phyloP scores from a whole-genome alignment of 257 asterid genomes.

The Nicotiana undulata region DNA sequence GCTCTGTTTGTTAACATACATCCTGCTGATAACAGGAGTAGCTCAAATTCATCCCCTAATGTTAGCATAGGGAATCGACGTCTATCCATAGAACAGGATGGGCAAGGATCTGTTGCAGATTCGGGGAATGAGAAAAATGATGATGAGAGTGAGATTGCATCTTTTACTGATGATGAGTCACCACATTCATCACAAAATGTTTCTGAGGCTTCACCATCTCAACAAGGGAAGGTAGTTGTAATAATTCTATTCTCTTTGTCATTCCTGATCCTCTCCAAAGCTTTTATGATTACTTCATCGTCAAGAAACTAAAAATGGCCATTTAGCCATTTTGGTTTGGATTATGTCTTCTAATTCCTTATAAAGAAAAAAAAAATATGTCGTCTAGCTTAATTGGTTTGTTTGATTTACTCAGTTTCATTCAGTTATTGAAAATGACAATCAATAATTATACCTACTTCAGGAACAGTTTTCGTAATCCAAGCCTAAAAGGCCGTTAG shows the following conservation, averaged over 20 bases:
- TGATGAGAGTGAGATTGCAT: slow-evolving; percentile 37
- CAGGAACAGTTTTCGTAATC: not conserved
- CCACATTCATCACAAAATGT: slow-evolving; percentile 66
- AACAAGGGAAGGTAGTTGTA: slow-evolving; percentile 45
- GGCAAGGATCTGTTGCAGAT: slow-evolving; percentile 38
- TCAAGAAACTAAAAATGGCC: not conserved
- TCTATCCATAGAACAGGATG: slow-evolving; percentile 45
- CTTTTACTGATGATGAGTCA: slow-evolving; percentile 57
- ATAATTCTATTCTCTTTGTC: not conserved
- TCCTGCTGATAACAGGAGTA: slow-evolving; percentile 42
- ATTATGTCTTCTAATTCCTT: not conserved
- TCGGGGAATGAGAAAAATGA: slow-evolving; percentile 15
- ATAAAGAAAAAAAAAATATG: no score
- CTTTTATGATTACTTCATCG: not conserved
- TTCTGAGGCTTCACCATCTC: slow-evolving; percentile 58
- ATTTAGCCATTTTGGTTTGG: not conserved
- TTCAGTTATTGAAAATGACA: not conserved
- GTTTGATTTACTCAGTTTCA: not conserved
- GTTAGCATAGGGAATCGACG: slow-evolving; percentile 34
- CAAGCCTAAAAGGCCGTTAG: not conserved
- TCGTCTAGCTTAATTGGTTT: not conserved
- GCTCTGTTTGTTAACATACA: slow-evolving; percentile 49
- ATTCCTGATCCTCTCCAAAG: not conserved
- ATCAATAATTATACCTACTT: no score
- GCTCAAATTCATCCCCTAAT: slow-evolving; percentile 55